Evolutionary conservation across 305 asterid species (phyloP).

Genomic region (Fraxinus nigra): DNA sequence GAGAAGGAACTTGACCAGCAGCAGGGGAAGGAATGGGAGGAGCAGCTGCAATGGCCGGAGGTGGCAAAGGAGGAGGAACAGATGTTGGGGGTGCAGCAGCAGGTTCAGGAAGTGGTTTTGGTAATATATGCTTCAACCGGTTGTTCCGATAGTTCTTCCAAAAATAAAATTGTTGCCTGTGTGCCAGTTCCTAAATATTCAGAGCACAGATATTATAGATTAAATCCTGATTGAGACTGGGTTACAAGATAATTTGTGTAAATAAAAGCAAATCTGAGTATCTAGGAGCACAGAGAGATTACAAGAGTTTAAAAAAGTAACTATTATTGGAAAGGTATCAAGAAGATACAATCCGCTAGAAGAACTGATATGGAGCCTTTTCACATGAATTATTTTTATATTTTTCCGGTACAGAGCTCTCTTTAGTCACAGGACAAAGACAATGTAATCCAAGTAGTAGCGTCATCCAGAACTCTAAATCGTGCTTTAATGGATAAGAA

Average conservation of each 20-base stretch:
- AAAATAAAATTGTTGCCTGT: conserved; percentile 83
- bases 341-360: not conserved
- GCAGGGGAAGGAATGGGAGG: conserved; percentile 43
- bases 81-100: conserved; percentile 41
- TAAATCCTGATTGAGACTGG: conserved; percentile 10
- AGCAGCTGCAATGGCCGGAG: conserved; percentile 34
- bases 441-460: not conserved
- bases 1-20: conserved; percentile 52
- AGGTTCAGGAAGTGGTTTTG: conserved; percentile 79
- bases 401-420: not conserved
- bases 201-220: conserved; percentile 21
- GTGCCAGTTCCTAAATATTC: conserved; percentile 76
- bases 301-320: not conserved
- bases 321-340: not conserved
- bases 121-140: conserved; percentile 88
- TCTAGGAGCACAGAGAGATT: not conserved
- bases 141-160: conserved; percentile 93
- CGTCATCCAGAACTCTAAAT: not conserved
- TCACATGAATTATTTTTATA: not conserved
- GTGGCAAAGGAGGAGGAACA: conserved; percentile 49
- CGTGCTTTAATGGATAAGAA: not conserved
- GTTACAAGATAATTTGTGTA: not conserved
- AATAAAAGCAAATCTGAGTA: not conserved
- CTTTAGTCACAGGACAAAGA: not conserved
- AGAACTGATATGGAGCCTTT: not conserved